Percentiles rank a stretch among this genome's conserved stretches.
Evolutionary conservation across 306 rosid genomes (phyloP).

Genomic region (Myrica gale): DNA sequence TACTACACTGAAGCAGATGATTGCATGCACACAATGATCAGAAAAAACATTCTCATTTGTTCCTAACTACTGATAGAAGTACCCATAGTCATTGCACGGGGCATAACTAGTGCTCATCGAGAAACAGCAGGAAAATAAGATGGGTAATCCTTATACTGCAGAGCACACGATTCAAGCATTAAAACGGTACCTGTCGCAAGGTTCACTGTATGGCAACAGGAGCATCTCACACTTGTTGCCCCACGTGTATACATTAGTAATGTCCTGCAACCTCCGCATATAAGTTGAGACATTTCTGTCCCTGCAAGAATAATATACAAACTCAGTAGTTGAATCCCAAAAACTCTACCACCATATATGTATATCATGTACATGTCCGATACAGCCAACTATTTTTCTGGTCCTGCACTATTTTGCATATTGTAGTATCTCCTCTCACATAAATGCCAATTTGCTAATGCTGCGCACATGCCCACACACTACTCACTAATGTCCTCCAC

Average conservation of each 20-base stretch:
- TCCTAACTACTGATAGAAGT: background rate
- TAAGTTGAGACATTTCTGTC: constrained; percentile 87
- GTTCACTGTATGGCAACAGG: constrained; percentile 88
- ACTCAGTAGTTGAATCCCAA: background rate
- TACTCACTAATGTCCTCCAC: background rate
- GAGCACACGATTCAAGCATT: constrained; percentile 15
- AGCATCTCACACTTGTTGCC: constrained; percentile 96
- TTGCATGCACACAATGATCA: background rate
- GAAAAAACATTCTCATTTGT: background rate
- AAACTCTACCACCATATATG: background rate
- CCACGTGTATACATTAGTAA: constrained; percentile 86
- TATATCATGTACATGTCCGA: background rate
- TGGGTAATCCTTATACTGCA: constrained; percentile 6
- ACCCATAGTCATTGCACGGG: background rate
- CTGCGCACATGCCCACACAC: background rate
- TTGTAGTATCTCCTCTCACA: background rate
- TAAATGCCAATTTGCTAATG: background rate
- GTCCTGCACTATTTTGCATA: background rate
- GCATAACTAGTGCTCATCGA: background rate
- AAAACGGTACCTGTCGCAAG: constrained; percentile 72
- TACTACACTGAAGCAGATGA: background rate
- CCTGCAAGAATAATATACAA: constrained; percentile 46
- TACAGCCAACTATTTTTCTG: background rate
- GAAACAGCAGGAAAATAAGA: constrained; percentile 2
- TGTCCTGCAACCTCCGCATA: constrained; percentile 95